phyloP scores from a whole-genome alignment of 257 asterid species.

The Solanum medicagineum region DNA sequence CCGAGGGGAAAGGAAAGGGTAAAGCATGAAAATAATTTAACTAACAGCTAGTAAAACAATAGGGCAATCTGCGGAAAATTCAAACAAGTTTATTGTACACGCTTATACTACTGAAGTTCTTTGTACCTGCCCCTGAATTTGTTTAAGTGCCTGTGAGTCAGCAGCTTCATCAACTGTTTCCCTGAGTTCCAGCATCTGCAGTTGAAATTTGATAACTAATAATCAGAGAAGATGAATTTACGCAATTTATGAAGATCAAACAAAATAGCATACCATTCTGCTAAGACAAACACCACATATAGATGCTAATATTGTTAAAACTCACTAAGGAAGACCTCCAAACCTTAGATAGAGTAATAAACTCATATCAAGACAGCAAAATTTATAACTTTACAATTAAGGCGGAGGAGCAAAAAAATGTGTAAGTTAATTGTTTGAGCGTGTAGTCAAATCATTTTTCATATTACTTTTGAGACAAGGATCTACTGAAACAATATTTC shows the following conservation, averaged over 20 bases:
- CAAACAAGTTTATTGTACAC: neutral
- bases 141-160: conserved; percentile 36
- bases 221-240: neutral
- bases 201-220: neutral
- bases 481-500: neutral
- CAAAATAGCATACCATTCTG: neutral
- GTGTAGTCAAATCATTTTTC: neutral
- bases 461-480: neutral
- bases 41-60: neutral
- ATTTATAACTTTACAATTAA: neutral
- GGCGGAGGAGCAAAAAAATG: neutral
- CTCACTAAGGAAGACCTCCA: neutral
- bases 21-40: neutral
- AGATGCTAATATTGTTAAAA: neutral
- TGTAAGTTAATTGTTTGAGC: neutral
- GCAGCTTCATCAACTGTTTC: conserved; percentile 84
- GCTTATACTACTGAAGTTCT: neutral
- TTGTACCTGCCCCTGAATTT: conserved; percentile 61
- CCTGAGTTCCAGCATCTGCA: conserved; percentile 83
- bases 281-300: neutral
- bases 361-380: neutral
- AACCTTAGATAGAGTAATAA: neutral
- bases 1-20: neutral
- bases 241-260: neutral
- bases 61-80: neutral